These are phyloP conservation scores for Plasmodium inui DNA, from an alignment of 169 alveolate genomes.

Conservation along the genomic window DNA sequence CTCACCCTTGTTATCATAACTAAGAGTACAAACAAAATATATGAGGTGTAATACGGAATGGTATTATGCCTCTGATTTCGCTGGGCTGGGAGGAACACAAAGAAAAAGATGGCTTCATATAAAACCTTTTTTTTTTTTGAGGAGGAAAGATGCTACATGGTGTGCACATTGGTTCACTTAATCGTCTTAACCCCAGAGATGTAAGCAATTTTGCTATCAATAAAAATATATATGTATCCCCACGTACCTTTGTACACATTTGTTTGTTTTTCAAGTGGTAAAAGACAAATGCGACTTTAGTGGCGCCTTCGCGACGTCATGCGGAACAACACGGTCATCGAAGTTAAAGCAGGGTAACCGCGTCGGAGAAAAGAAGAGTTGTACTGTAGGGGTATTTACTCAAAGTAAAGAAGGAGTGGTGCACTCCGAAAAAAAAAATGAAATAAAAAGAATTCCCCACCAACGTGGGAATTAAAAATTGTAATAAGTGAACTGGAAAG, in stretches of 20 bases:
- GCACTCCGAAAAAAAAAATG: not conserved
- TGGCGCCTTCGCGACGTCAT: not conserved
- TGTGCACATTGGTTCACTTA: not conserved
- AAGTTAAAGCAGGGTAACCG: not conserved
- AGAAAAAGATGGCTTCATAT: not conserved
- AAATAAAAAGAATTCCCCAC: not conserved
- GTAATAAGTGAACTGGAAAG: not conserved
- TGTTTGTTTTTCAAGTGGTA: not conserved
- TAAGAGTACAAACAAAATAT: not conserved
- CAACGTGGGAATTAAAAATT: not conserved
- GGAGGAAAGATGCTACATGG: not conserved
- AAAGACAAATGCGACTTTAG: not conserved
- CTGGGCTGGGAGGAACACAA: not conserved
- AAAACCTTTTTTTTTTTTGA: not conserved
- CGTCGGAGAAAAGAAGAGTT: not conserved
- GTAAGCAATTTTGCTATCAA: not conserved
- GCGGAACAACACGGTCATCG: not conserved
- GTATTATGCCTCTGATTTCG: not conserved
- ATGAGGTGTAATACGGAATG: not conserved
- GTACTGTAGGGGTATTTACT: not conserved
- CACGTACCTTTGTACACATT: not conserved
- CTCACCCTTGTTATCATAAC: not conserved
- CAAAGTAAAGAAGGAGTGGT: not conserved
- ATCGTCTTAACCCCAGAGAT: not conserved
- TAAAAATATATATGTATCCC: not conserved